A percentile compares a stretch with the other conserved stretches of the same genome.
These are phyloP conservation scores for Gossypium arboreum DNA, from an alignment of 345 rosid genomes.

Conservation along the genomic window DNA sequence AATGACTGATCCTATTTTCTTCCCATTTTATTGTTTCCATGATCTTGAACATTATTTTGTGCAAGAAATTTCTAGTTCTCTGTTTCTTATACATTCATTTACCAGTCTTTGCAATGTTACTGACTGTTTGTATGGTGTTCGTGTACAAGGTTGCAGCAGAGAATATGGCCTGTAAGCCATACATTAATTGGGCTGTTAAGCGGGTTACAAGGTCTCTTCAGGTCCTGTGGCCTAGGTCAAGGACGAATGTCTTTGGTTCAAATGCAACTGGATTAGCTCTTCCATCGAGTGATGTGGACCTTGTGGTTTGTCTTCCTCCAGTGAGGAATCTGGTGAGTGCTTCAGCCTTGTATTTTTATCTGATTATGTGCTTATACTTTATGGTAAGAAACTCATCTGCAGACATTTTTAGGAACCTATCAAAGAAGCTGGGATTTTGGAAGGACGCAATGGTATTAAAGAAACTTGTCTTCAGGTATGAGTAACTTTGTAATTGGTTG, in stretches of 20 bases:
- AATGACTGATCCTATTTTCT: conserved; percentile 4
- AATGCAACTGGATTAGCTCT: conserved; percentile 93
- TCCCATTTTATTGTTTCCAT: conserved; percentile 16
- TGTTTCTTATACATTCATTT: conserved; percentile 2
- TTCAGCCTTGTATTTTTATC: conserved; percentile 11
- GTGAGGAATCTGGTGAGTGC: conserved; percentile 87
- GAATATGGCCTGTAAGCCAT: conserved; percentile 80
- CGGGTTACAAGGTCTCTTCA: conserved; percentile 94
- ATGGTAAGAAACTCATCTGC: conserved; percentile 29
- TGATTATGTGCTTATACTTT: conserved; percentile 12
- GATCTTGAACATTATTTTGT: conserved; percentile 11
- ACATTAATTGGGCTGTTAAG: conserved; percentile 91
- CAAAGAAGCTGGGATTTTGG: conserved; percentile 98
- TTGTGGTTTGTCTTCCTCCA: conserved; percentile 96
- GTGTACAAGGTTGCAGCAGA: conserved; percentile 67
- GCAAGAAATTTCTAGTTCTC: background rate
- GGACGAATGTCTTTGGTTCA: conserved; percentile 90
- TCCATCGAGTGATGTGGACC: conserved; percentile 98
- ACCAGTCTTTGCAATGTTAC: background rate
- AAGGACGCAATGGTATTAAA: conserved; percentile 98
- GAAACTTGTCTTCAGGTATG: conserved; percentile 98
- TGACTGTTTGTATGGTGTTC: conserved; percentile 24
- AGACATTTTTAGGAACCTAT: conserved; percentile 71
- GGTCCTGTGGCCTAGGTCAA: conserved; percentile 96
- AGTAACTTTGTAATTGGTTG: conserved; percentile 10